Evolutionary conservation across 140 eudicot genomes (phyloP), one percentile per base, ranked within the genome.

Genomic region (Flaveria floridana): DNA sequence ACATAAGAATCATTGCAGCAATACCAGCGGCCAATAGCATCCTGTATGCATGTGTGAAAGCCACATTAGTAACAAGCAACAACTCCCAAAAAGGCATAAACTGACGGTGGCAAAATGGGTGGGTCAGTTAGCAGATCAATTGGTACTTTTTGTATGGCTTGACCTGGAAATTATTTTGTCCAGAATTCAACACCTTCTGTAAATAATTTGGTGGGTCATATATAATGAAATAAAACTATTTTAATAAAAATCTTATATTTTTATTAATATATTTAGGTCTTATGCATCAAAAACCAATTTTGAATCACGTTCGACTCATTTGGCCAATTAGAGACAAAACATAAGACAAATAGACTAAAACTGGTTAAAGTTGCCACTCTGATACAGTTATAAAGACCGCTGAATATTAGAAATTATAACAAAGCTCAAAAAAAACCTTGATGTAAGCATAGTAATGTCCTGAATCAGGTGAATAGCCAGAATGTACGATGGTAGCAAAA

Each of bases 361-460:
- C 10, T 48, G 20, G 78, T 46, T 4, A 5, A 16, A 44, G 10
- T 7, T 42, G 46, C 53, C 76, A 72, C 39, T 44, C 68, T 7
- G 30, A 65, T 9, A 66, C 20, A 19, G 48, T 12, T 28, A 70
- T 16, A 59, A 20, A 12, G 55, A 82, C 14, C 30, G 48, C 44
- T 59, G 50, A 67, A 66, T 58, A 58, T 53, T 53, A 73, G 1
- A 42, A 65, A 53, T 19, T 28, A 56, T 71, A 65, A 50, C 65
- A 66, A 58, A 39, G 70, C 9, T 47, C 37, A 68, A 21, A 51
- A 30, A 37, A 63, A 69, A 95, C 99, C 99, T 95, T 95, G 86
- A 95, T 87, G 82, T 90, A 95, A 42, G 99, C 97, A 75, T 91
- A 95, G 78, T 95, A 95, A 82, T 95, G 99, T 61, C 99, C 99